Conservation (phyloP, 345 rosid genomes). For the Rhizophora mangle region DNA sequence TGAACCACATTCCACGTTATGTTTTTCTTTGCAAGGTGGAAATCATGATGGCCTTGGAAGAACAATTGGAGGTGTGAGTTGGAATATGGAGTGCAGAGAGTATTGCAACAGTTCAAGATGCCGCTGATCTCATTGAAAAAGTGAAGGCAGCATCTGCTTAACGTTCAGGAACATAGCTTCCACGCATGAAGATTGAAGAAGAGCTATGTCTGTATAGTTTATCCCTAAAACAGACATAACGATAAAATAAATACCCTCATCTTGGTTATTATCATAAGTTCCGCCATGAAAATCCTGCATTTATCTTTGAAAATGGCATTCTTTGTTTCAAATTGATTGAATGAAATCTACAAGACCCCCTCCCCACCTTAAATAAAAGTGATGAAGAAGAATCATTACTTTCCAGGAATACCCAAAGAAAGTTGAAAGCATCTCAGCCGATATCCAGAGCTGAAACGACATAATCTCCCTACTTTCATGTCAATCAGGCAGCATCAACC, state of each 20-base stretch:
- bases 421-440: too few species aligned
- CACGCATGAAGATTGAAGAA: neutral
- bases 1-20: neutral
- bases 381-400: too few species aligned
- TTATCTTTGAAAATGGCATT: conserved; percentile 1
- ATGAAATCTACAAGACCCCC: too few species aligned
- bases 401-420: too few species aligned
- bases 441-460: too few species aligned
- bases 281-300: neutral
- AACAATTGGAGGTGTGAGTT: conserved; percentile 51
- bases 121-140: conserved; percentile 59
- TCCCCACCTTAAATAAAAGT: too few species aligned
- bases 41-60: conserved; percentile 71
- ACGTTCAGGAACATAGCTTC: neutral
- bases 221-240: too few species aligned
- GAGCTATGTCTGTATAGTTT: neutral
- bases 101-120: conserved; percentile 55
- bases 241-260: neutral
- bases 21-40: conserved; percentile 36
- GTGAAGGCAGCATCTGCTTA: conserved; percentile 39
- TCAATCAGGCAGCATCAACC: too few species aligned
- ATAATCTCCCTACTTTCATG: too few species aligned
- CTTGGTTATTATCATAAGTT: neutral
- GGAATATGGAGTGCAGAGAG: conserved; percentile 64
- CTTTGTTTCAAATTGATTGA: neutral